A percentile compares a stretch with the other conserved stretches of the same genome.
Conservation (phyloP, 2,329 filamentous ascomycete species). For the Diaporthe sp. region DNA sequence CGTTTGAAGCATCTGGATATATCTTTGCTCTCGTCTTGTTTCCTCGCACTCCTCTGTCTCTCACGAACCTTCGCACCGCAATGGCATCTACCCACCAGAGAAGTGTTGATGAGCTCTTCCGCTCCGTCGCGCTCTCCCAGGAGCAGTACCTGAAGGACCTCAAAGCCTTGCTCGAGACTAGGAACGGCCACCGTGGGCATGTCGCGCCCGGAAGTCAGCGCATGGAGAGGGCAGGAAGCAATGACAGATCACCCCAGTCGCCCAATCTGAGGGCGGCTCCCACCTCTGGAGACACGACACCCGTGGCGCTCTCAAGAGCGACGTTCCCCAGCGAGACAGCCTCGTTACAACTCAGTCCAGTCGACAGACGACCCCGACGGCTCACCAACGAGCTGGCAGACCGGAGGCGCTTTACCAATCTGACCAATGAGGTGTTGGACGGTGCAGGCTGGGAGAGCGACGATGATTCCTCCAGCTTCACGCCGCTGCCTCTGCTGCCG, state of each 20-base stretch:
- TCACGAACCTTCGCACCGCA: not conserved
- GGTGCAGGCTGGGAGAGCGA: constrained; percentile 19
- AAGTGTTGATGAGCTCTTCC: constrained; percentile 34
- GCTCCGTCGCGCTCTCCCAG: constrained; percentile 27
- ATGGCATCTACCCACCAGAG: constrained; percentile 31
- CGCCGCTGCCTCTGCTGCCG: constrained; percentile 37
- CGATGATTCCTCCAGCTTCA: constrained; percentile 16
- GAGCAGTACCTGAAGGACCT: constrained; percentile 37
- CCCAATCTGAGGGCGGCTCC: not conserved
- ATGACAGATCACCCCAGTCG: constrained; percentile 29
- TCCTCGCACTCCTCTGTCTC: not conserved
- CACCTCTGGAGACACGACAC: not conserved
- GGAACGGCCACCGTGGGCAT: not conserved
- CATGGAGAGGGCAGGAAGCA: constrained; percentile 34
- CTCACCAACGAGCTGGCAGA: constrained; percentile 38
- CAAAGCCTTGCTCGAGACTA: constrained; percentile 19
- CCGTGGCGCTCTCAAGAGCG: constrained; percentile 11
- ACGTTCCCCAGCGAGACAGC: constrained; percentile 15
- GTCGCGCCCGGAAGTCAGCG: constrained; percentile 6
- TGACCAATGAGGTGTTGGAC: constrained; percentile 28
- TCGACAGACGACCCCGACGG: constrained; percentile 18
- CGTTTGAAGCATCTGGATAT: not conserved
- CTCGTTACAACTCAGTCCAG: constrained; percentile 17
- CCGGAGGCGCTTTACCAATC: not conserved
- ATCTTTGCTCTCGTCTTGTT: not conserved